Evolutionary conservation across 441 rosid species (phyloP).

Genomic region (Erodium trifolium): DNA sequence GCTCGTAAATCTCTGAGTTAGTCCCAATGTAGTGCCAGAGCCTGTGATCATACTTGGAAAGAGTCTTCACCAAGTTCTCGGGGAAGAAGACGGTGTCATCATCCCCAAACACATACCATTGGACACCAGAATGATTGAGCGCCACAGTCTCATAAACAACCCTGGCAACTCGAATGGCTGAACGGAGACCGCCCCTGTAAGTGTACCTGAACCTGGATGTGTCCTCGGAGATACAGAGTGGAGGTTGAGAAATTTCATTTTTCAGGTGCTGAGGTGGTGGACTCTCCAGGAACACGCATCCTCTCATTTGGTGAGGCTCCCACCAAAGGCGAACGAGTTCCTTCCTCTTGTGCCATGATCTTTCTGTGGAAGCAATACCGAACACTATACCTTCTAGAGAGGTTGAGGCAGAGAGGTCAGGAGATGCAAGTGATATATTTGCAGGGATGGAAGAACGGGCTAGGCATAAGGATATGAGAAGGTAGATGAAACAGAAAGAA

Average conservation of each 20-base stretch:
- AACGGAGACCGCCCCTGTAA: conserved; percentile 42
- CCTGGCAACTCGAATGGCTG: conserved; percentile 73
- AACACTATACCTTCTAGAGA: conserved; percentile 55
- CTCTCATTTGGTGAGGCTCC: conserved; percentile 53
- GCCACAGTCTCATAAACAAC: conserved; percentile 58
- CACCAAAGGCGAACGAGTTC: conserved; percentile 75
- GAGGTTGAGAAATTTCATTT: conserved; percentile 30
- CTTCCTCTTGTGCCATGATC: conserved; percentile 49
- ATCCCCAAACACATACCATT: conserved; percentile 89
- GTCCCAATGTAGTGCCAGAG: conserved; percentile 83
- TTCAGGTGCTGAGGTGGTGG: conserved; percentile 21
- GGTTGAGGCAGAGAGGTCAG: conserved; percentile 19
- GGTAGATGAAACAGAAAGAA: neutral
- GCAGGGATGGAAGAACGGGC: neutral
- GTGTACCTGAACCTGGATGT: conserved; percentile 69
- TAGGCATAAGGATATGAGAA: neutral
- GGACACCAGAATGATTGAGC: conserved; percentile 43
- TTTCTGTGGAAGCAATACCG: conserved; percentile 55
- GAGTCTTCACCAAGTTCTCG: conserved; percentile 59
- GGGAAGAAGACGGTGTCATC: conserved; percentile 85
- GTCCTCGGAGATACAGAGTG: conserved; percentile 59
- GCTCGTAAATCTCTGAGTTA: conserved; percentile 59
- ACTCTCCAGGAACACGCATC: conserved; percentile 66
- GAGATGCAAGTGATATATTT: neutral
- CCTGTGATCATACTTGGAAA: conserved; percentile 71